Base-by-base conservation (phyloP, 2,329 filamentous ascomycete genomes). In the Westerdykella aurantiaca region DNA sequence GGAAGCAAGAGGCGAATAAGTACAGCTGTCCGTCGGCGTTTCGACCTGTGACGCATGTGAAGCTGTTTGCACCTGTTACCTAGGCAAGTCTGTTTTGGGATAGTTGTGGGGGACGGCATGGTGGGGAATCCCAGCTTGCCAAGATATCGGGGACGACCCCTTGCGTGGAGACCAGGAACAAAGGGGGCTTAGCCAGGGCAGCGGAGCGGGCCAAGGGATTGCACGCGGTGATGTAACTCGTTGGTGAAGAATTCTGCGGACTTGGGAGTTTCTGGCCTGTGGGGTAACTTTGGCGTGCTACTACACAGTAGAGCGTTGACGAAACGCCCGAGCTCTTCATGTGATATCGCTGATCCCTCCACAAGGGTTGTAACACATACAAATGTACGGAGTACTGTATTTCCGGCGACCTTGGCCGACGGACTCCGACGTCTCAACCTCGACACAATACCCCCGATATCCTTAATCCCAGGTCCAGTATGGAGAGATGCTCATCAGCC, bases 401-500 rank as follows among this genome's bases (percentile, higher is more conserved):
- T 29, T 7, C 25, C 25, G 10, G 11, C 10, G 25, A 29, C 2
- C 7, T 5, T 29, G 4, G 11, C 7, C 25, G 25, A 29, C 25
- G 9, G 11, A 10, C 3, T 29, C 25, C 25, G 25, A 29, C 23
- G 9, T 29, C 25, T 58, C 46, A 62, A 5, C 49, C 53, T 39
- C 73, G 73, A 34, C 73, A 75, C 63, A 95, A 63, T 45, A 93
- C 82, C 23, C 79, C 80, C 0, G 87, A 87, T 71, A 95, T 85
- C 59, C 87, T 82, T 61, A 97, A 74, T 6, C 85, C 78, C 52
- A 97, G 64, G 66, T 98, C 91, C 25, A 98, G 72, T 46, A 97
- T 85, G 1, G 87, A 88, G 18, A 98, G 73, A 64, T 98, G 91
- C 70, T 98, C 93, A 62, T 98, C 93, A 2, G 90, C 86, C 7